phyloP scores from a whole-genome alignment of 2,329 filamentous ascomycete genomes.

The Pyrenochaeta sp. region DNA sequence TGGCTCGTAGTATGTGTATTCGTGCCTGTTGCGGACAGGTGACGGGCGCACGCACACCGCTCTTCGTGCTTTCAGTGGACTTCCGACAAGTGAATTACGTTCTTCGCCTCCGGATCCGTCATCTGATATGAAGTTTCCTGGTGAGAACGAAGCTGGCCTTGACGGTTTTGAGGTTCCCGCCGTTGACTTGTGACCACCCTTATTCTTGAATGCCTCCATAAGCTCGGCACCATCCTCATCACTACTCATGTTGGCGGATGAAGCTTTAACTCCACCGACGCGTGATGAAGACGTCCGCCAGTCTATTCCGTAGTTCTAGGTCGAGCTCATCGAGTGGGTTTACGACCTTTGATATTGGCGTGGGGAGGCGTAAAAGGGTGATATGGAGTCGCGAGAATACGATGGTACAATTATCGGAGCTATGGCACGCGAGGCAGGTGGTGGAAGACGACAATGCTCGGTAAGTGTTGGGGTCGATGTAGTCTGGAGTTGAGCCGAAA shows the following conservation, averaged over 20 bases:
- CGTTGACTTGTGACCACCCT: constrained; percentile 4
- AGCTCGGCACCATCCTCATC: constrained; percentile 34
- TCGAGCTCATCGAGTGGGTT: neutral
- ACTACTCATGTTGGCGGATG: constrained; percentile 29
- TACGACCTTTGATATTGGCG: neutral
- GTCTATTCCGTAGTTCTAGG: neutral
- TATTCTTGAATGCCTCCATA: constrained; percentile 41
- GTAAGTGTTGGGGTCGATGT: neutral
- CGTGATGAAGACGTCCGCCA: neutral
- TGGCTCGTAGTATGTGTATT: constrained; percentile 47
- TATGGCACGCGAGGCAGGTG: neutral
- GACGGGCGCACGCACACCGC: constrained; percentile 35
- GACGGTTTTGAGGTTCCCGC: neutral
- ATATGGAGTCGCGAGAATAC: neutral
- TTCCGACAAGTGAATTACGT: neutral
- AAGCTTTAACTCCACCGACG: neutral
- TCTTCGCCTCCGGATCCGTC: constrained; percentile 19
- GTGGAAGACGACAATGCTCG: neutral
- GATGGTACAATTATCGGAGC: neutral
- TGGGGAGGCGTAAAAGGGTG: neutral
- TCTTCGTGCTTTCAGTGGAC: constrained; percentile 17
- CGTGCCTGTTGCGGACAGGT: constrained; percentile 35
- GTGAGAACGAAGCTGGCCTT: constrained; percentile 20
- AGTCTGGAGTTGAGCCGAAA: neutral
- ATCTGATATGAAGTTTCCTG: constrained; percentile 21